phyloP scores from a whole-genome alignment of 2,329 filamentous ascomycete species.

The Westerdykella aurantiaca region DNA sequence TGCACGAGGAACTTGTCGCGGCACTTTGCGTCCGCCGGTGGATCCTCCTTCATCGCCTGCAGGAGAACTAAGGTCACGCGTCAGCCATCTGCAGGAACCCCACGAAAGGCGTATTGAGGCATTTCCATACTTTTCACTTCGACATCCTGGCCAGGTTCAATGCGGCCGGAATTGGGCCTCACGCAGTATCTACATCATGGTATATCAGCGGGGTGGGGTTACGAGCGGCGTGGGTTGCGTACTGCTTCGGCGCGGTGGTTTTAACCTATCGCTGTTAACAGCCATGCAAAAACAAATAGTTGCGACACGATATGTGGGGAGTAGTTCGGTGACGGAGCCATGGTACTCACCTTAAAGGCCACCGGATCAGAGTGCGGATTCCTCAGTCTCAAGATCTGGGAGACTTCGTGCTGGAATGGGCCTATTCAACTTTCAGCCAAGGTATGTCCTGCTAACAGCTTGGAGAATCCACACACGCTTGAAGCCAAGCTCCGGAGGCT shows the following conservation, averaged over 20 bases:
- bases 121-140: constrained; percentile 74
- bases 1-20: constrained; percentile 98
- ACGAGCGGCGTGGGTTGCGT: constrained; percentile 39
- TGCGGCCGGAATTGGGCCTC: constrained; percentile 90
- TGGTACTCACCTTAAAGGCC: constrained; percentile 55
- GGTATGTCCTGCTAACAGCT: constrained; percentile 3
- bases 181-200: constrained; percentile 75
- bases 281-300: too few species aligned
- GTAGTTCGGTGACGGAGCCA: too few species aligned
- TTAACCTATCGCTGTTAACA: constrained; percentile 64
- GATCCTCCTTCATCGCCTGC: constrained; percentile 96
- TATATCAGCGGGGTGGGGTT: constrained; percentile 15
- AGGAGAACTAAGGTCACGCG: constrained; percentile 63
- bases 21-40: constrained; percentile 78
- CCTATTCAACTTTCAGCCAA: constrained; percentile 39
- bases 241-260: constrained; percentile 99
- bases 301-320: constrained; percentile 1
- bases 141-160: constrained; percentile 83
- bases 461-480: constrained; percentile 59
- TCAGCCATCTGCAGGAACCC: constrained; percentile 19
- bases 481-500: constrained; percentile 87
- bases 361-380: constrained; percentile 55
- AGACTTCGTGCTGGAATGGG: constrained; percentile 60
- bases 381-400: constrained; percentile 54
- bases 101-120: constrained; percentile 8